Conservation (phyloP, 768 basidiomycete species). For the Rhodosporidiobolus odoratus region DNA sequence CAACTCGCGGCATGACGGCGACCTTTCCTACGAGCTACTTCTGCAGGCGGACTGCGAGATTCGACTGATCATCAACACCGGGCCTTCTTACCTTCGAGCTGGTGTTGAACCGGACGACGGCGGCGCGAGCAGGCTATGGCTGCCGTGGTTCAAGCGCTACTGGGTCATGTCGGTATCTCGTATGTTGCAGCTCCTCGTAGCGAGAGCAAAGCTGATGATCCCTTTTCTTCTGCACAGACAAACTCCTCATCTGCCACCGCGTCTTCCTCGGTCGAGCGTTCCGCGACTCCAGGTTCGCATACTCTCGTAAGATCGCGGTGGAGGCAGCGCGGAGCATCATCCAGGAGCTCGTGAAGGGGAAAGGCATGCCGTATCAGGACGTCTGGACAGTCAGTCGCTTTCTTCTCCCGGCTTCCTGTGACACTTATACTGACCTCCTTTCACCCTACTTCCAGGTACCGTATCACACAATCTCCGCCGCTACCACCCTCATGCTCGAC, state of each 20-base stretch:
- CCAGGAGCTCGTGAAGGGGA: constrained; percentile 21
- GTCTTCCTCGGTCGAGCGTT: constrained; percentile 31
- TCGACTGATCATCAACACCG: constrained; percentile 15
- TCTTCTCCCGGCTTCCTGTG: not conserved
- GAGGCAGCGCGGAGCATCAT: constrained; percentile 33
- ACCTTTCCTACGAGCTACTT: constrained; percentile 17
- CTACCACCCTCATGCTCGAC: constrained; percentile 36
- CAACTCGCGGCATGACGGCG: not conserved
- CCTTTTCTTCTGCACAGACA: constrained; percentile 17
- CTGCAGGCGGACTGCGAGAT: constrained; percentile 31
- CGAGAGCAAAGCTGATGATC: not conserved
- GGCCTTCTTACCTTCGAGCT: constrained; percentile 20
- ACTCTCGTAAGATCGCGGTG: constrained; percentile 26
- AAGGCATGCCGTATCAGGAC: constrained; percentile 6
- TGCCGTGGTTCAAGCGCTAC: constrained; percentile 22
- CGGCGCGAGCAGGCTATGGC: not conserved
- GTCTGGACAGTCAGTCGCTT: constrained; percentile 21
- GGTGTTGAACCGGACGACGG: not conserved
- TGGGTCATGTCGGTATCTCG: constrained; percentile 24
- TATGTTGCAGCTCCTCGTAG: not conserved
- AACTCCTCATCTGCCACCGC: constrained; percentile 33
- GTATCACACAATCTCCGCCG: constrained; percentile 35
- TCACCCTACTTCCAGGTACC: not conserved
- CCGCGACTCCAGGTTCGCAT: constrained; percentile 17
- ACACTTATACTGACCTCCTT: not conserved